phyloP scores from a whole-genome alignment of 371 early-diverging fungal species.

The Batkoa obscura region DNA sequence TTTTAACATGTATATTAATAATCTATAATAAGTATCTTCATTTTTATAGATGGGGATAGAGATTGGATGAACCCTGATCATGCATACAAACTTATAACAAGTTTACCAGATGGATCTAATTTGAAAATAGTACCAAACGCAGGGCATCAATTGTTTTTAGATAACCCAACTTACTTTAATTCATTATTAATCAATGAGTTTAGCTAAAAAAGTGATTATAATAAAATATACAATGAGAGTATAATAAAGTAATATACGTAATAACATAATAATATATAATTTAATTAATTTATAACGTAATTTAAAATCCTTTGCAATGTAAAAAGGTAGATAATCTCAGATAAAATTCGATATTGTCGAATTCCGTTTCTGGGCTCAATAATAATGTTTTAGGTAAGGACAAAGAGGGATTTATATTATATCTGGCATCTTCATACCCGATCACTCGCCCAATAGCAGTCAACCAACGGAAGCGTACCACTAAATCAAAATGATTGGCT shows the following conservation, averaged over 20 bases:
- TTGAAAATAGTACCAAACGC: constrained; percentile 26
- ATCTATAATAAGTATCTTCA: too few species aligned
- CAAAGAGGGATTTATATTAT: background rate
- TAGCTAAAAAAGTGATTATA: too few species aligned
- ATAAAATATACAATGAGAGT: too few species aligned
- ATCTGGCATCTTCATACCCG: background rate
- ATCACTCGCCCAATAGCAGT: background rate
- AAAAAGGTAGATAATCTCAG: background rate
- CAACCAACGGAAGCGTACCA: constrained; percentile 23
- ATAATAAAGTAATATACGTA: too few species aligned
- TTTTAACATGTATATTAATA: too few species aligned
- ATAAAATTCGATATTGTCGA: constrained; percentile 3
- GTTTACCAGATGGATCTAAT: constrained; percentile 31
- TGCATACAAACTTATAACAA: constrained; percentile 32
- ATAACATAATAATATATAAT: too few species aligned
- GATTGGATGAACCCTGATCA: constrained; percentile 86
- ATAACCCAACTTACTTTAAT: constrained; percentile 63
- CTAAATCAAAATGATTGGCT: constrained; percentile 74
- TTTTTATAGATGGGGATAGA: constrained; percentile 10
- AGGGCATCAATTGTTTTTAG: constrained; percentile 79
- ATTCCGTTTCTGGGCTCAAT: background rate
- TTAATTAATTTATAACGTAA: background rate
- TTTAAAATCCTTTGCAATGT: background rate
- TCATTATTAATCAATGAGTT: constrained; percentile 5
- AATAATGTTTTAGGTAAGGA: background rate